Evolutionary conservation across 306 rosid genomes (phyloP).

Genomic region (Bauhinia variegata): DNA sequence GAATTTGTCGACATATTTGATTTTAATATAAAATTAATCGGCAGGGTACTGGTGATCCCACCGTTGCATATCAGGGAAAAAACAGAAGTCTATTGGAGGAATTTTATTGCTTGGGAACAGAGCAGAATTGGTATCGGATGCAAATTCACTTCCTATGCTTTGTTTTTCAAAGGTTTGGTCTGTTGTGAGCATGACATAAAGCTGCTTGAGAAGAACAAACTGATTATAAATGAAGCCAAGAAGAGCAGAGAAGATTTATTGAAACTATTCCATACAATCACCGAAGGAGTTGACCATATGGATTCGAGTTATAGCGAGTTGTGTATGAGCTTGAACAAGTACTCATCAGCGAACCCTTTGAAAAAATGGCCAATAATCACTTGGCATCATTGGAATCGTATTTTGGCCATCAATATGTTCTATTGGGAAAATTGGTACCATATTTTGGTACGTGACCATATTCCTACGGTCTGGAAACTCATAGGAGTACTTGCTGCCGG

Average conservation of each 20-base stretch:
- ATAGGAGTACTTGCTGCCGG: conserved; percentile 35
- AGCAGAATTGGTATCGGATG: conserved; percentile 30
- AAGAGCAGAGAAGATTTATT: conserved; percentile 27
- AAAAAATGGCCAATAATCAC: conserved; percentile 31
- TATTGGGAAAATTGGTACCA: conserved; percentile 33
- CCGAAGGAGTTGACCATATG: conserved; percentile 36
- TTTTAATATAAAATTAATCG: neutral
- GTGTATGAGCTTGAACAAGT: conserved; percentile 41
- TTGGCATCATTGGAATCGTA: conserved; percentile 29
- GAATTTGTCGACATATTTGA: conserved; percentile 12
- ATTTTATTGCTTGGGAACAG: conserved; percentile 46
- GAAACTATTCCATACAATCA: conserved; percentile 16
- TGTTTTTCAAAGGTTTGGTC: conserved; percentile 40
- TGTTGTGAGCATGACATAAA: conserved; percentile 30
- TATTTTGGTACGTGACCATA: conserved; percentile 36
- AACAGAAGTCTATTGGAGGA: conserved; percentile 38
- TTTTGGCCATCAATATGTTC: conserved; percentile 22
- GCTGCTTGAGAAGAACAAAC: conserved; percentile 31
- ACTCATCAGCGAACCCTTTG: conserved; percentile 29
- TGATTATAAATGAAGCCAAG: conserved; percentile 20
- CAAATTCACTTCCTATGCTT: conserved; percentile 44
- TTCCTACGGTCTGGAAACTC: conserved; percentile 41
- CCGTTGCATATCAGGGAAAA: neutral
- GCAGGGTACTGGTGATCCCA: conserved; percentile 4
- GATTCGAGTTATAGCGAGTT: conserved; percentile 35